A percentile compares a stretch with the other conserved stretches of the same genome.
phyloP scores from a whole-genome alignment of 345 rosid species.

The Trapa incisa region DNA sequence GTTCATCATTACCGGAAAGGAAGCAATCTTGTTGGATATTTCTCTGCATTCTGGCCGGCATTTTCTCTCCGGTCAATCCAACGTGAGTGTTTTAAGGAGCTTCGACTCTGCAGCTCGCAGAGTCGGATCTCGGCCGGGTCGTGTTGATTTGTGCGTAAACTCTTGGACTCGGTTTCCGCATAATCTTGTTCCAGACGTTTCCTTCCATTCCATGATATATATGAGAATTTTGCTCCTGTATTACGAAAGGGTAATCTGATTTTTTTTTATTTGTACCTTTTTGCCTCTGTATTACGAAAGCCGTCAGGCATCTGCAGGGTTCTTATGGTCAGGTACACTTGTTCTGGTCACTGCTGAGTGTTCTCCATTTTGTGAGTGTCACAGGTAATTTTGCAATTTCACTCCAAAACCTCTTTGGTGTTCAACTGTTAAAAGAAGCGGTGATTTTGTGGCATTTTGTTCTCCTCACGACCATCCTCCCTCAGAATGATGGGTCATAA shows the following conservation, averaged over 20 bases:
- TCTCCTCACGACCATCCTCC: not conserved
- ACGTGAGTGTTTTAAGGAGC: not conserved
- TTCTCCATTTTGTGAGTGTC: not conserved
- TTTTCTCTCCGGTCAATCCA: not conserved
- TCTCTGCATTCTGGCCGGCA: not conserved
- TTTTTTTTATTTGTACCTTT: not conserved
- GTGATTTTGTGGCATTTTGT: not conserved
- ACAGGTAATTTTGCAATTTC: not conserved
- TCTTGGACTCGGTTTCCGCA: conserved; percentile 13
- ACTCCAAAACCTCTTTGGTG: not conserved
- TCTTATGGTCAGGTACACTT: not conserved
- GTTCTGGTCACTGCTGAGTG: not conserved
- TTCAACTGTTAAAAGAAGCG: not conserved
- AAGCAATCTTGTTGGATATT: no score
- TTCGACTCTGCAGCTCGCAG: not conserved
- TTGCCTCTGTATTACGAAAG: not conserved
- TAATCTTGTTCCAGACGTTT: not conserved
- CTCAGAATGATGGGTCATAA: not conserved
- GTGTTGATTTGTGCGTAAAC: conserved; percentile 31
- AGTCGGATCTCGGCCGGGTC: conserved; percentile 4
- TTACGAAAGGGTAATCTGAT: no score
- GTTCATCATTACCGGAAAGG: not conserved
- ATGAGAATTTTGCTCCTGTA: no score
- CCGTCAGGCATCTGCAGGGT: not conserved
- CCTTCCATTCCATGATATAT: not conserved